Base-by-base conservation (phyloP, 306 rosid species). In the Vigna trinervia region DNA sequence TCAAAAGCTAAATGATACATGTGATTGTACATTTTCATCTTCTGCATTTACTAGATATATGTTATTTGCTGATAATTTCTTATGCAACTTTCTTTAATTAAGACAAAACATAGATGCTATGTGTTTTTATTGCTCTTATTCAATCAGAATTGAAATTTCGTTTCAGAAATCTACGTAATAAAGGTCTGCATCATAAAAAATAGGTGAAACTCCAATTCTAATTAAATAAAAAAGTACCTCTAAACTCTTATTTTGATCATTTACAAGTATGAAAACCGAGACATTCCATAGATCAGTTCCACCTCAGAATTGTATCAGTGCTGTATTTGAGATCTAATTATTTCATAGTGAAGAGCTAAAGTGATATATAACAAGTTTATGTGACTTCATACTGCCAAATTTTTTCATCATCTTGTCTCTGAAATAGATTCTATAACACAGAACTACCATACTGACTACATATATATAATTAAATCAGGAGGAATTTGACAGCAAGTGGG, bases 401-500 rank as follows among this genome's bases (percentile, higher is more conserved):
- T 17, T 50, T 50, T 47, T 32, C 61, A 23, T 61, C 38, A 47
- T 32, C 62, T 63, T 19, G 1, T 39, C n/a, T 72, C 3, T 41
- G 8, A 41, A 13, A 58, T 58, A 28, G 30, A 30, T 30, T 46
- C 32, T 56, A 22, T 13, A 20, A 59, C 45, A 64, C 41, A 20
- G 0, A 52, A 13, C 52, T 15, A 39, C 54, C 47, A 39, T 50
- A 69, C 20, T 65, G 38, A n/a, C 54, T 12, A 51, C 81, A 12
- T 73, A 36, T 81, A 34, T 51, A 78, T 50, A 5, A 48, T 39
- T 34, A 64, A 81, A 78, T 48, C 89, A 91, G 98, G 74, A 78
- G 88, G 34, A 91, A 93, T 85, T 87, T 93, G 77, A 87, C 97
- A n/a, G 96, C 98, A 26, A 93, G 95, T 61, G 98, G 98, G 10